These are phyloP conservation scores for Suillus subalutaceus DNA, from an alignment of 768 basidiomycete genomes.

Conservation along the genomic window DNA sequence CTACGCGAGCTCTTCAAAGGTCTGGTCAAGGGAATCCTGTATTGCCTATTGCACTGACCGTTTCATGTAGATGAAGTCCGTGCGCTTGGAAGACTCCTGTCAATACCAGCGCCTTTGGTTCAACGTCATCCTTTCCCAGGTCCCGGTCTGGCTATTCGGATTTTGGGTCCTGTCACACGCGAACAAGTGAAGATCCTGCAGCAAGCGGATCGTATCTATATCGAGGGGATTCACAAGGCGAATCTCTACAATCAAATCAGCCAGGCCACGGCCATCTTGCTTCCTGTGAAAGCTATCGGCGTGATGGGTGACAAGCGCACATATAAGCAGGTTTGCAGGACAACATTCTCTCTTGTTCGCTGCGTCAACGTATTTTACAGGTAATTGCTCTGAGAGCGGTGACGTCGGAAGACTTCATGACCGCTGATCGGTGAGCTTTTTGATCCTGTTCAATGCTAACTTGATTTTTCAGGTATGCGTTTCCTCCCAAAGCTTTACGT, in stretches of 20 bases:
- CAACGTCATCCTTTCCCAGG: constrained; percentile 99
- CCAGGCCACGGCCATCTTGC: constrained; percentile 94
- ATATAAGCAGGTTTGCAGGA: constrained; percentile 77
- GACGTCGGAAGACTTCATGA: constrained; percentile 99
- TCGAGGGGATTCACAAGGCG: constrained; percentile 95
- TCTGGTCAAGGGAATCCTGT: constrained; percentile 32
- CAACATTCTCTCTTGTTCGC: neutral
- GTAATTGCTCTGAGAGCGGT: constrained; percentile 96
- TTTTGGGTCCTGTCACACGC: constrained; percentile 92
- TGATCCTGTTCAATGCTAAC: constrained; percentile 23
- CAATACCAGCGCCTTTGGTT: constrained; percentile 91
- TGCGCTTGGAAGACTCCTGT: constrained; percentile 85
- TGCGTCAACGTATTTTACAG: constrained; percentile 35
- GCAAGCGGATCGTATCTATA: constrained; percentile 92
- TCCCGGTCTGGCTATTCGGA: constrained; percentile 96
- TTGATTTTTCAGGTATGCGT: constrained; percentile 76
- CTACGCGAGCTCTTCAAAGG: constrained; percentile 98
- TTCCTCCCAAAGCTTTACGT: constrained; percentile 86
- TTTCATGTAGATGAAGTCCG: constrained; percentile 84
- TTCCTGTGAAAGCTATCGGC: constrained; percentile 96
- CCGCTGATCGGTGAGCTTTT: constrained; percentile 86
- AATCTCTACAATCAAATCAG: constrained; percentile 91
- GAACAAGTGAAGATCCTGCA: constrained; percentile 92
- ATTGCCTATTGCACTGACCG: neutral
- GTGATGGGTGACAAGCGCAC: constrained; percentile 97